Evolutionary conservation across 2,329 filamentous ascomycete species (phyloP).

Genomic region (Zasmidium citrigriseum): DNA sequence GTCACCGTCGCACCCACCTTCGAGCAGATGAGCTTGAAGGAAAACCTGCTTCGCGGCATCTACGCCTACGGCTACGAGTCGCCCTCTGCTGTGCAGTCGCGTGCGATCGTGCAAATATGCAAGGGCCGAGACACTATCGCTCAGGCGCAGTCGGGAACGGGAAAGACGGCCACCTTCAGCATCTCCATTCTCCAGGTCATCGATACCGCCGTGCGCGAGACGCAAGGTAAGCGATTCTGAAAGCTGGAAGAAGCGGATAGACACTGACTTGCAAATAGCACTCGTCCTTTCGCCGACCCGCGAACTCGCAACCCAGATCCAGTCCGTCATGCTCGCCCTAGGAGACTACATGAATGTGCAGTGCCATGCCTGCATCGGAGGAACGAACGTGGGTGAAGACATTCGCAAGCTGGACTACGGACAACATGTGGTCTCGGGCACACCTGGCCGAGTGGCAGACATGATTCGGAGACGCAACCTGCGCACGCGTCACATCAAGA

Average conservation of each 20-base stretch:
- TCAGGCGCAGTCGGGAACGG: constrained; percentile 96
- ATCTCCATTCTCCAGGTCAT: constrained; percentile 99
- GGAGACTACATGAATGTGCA: constrained; percentile 99
- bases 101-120: constrained; percentile 98
- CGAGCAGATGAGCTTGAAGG: constrained; percentile 95
- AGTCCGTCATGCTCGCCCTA: constrained; percentile 98
- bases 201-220: constrained; percentile 89
- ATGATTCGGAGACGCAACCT: constrained; percentile 76
- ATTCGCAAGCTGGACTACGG: constrained; percentile 97
- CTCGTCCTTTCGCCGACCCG: constrained; percentile 94
- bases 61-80: constrained; percentile 99
- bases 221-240: constrained; percentile 80
- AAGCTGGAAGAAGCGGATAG: not conserved
- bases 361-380: constrained; percentile 97
- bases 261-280: constrained; percentile 48
- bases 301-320: constrained; percentile 96
- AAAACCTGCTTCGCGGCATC: constrained; percentile 93
- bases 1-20: constrained; percentile 85
- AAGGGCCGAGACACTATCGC: constrained; percentile 98
- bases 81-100: constrained; percentile 94
- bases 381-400: constrained; percentile 96
- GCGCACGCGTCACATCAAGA: constrained; percentile 74
- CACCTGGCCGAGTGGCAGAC: constrained; percentile 90
- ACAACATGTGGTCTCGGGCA: constrained; percentile 96
- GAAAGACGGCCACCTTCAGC: constrained; percentile 99